Conservation (phyloP, 2,329 filamentous ascomycete species). For the Fonsecaea monophora region DNA sequence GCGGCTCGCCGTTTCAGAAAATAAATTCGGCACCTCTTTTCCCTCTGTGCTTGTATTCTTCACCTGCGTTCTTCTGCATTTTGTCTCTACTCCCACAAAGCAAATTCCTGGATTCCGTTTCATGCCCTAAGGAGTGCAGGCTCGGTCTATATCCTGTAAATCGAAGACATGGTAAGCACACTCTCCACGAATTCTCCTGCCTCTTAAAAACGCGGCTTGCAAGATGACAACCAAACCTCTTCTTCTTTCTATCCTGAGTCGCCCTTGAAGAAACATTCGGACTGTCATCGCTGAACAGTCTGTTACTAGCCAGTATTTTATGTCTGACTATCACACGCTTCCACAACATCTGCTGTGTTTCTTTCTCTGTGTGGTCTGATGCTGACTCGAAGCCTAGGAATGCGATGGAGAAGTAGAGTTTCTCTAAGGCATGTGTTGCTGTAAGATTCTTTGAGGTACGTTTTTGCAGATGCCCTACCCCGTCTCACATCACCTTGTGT, state of each 20-base stretch:
- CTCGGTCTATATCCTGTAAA: not conserved
- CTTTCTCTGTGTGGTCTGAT: not conserved
- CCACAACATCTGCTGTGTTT: not conserved
- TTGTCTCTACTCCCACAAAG: not conserved
- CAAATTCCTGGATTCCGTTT: not conserved
- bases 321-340: conserved; percentile 61
- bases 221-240: conserved; percentile 64
- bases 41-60: not conserved
- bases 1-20: conserved; percentile 13
- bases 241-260: conserved; percentile 72
- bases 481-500: not conserved
- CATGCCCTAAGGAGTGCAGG: not conserved
- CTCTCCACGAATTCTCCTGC: not conserved
- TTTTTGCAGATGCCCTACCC: not conserved
- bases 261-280: conserved; percentile 70
- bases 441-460: conserved; percentile 19
- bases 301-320: conserved; percentile 76
- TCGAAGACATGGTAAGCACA: conserved; percentile 15
- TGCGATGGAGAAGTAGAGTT: not conserved
- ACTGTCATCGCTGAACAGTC: conserved; percentile 67
- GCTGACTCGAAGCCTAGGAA: not conserved
- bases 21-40: conserved; percentile 1
- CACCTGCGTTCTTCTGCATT: not conserved
- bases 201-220: conserved; percentile 35
- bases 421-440: not conserved